Evolutionary conservation across 2,329 filamentous ascomycete genomes (phyloP).

Genomic region (Fusarium stilboides): DNA sequence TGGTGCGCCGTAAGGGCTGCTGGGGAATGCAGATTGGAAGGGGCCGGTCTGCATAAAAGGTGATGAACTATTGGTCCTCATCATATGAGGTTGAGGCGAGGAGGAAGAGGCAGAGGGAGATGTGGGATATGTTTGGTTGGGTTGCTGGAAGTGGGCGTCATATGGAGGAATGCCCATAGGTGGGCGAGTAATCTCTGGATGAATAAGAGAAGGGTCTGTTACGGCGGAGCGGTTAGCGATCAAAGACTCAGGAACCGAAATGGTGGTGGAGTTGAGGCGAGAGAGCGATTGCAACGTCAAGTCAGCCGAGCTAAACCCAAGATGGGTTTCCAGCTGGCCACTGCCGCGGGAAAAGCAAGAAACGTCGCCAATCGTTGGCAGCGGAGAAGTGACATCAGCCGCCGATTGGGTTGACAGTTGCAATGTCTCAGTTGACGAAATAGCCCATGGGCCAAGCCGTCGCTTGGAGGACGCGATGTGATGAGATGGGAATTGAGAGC

Average conservation of each 20-base stretch:
- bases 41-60: conserved; percentile 73
- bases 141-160: conserved; percentile 64
- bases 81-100: conserved; percentile 63
- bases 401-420: conserved; percentile 37
- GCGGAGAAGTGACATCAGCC: conserved; percentile 32
- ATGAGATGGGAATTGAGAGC: conserved; percentile 62
- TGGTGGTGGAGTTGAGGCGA: conserved; percentile 33
- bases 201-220: conserved; percentile 71
- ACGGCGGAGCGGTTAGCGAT: conserved; percentile 56
- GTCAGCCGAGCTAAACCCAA: conserved; percentile 38
- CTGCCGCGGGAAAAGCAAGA: conserved; percentile 42
- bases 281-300: conserved; percentile 26
- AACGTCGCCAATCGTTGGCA: conserved; percentile 40
- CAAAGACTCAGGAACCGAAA: conserved; percentile 23
- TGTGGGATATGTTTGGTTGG: conserved; percentile 65
- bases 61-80: conserved; percentile 73
- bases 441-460: conserved; percentile 34
- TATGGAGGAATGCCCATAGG: conserved; percentile 64
- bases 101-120: conserved; percentile 75
- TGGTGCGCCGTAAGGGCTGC: conserved; percentile 68
- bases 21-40: conserved; percentile 68
- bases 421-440: conserved; percentile 49
- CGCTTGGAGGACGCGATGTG: conserved; percentile 31
- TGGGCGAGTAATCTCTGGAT: conserved; percentile 67
- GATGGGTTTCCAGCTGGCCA: conserved; percentile 45